Conservation (phyloP, 2,329 filamentous ascomycete species). For the Paraconiothyrium sp. region DNA sequence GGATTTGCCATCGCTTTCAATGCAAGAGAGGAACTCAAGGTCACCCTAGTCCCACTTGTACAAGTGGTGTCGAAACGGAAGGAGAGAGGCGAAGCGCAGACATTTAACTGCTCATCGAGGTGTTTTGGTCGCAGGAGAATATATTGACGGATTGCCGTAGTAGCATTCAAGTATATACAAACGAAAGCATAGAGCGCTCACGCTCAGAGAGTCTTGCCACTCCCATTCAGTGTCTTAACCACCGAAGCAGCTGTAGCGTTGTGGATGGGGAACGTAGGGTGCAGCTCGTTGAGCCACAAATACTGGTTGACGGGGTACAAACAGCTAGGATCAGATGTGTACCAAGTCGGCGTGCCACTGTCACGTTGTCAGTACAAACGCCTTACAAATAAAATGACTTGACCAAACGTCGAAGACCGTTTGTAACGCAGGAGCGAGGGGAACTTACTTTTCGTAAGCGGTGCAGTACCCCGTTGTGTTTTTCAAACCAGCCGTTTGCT, state of each 20-base stretch:
- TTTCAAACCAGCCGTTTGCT: constrained; percentile 62
- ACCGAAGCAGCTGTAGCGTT: constrained; percentile 63
- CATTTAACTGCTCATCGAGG: constrained; percentile 51
- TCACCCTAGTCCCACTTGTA: constrained; percentile 52
- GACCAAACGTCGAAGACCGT: not conserved
- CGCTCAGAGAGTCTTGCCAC: not conserved
- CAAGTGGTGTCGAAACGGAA: too few relatives aligned
- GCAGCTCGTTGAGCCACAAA: constrained; percentile 70
- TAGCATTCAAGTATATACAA: not conserved
- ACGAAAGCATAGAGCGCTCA: not conserved
- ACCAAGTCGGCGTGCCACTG: constrained; percentile 51
- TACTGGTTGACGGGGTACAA: constrained; percentile 68
- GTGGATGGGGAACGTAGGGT: constrained; percentile 72
- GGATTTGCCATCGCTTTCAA: constrained; percentile 43
- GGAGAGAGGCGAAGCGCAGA: constrained; percentile 94
- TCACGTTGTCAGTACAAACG: constrained; percentile 17
- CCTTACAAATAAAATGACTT: not conserved
- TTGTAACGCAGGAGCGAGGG: not conserved
- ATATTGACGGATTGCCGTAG: not conserved
- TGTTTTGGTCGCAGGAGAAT: not conserved
- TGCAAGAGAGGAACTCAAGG: constrained; percentile 97
- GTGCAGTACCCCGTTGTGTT: constrained; percentile 66
- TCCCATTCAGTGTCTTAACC: constrained; percentile 30
- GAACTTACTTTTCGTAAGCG: constrained; percentile 60
- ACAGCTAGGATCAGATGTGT: constrained; percentile 57